Evolutionary conservation across 768 basidiomycete species (phyloP).

Genomic region (Imleria badia): DNA sequence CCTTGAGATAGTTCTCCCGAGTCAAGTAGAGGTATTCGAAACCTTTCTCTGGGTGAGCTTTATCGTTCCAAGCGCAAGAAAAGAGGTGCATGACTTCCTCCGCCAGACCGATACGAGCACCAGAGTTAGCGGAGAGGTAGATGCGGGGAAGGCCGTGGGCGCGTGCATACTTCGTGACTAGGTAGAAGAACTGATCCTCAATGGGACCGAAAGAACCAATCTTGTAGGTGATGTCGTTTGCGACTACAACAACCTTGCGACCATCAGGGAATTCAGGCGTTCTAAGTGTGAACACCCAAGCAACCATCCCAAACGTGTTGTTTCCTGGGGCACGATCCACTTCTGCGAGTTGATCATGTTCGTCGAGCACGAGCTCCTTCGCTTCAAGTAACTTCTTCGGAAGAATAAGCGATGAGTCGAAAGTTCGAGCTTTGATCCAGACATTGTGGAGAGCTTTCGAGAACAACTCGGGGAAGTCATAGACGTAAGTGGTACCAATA

Average conservation of each 20-base stretch:
- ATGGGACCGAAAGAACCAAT: slow-evolving; percentile 96
- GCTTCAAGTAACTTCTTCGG: slow-evolving; percentile 82
- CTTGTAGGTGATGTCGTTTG: slow-evolving; percentile 98
- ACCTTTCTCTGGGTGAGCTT: slow-evolving; percentile 86
- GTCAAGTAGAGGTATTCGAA: slow-evolving; percentile 96
- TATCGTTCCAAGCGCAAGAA: slow-evolving; percentile 88
- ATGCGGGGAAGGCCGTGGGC: slow-evolving; percentile 86
- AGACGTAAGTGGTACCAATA: slow-evolving; percentile 97
- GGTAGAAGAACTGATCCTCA: slow-evolving; percentile 97
- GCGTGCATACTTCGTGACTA: slow-evolving; percentile 92
- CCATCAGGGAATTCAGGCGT: slow-evolving; percentile 93
- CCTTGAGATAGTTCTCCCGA: slow-evolving; percentile 83
- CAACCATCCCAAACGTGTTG: slow-evolving; percentile 97
- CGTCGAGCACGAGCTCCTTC: slow-evolving; percentile 91
- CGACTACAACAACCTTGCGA: slow-evolving; percentile 83
- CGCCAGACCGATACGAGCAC: slow-evolving; percentile 93
- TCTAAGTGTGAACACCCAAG: slow-evolving; percentile 89
- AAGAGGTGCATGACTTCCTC: slow-evolving; percentile 89
- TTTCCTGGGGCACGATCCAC: slow-evolving; percentile 92
- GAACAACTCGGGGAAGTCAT: slow-evolving; percentile 99
- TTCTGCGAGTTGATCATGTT: slow-evolving; percentile 86
- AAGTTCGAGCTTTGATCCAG: slow-evolving; percentile 73
- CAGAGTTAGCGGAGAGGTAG: slow-evolving; percentile 98
- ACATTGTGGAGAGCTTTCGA: slow-evolving; percentile 93
- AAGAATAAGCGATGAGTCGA: slow-evolving; percentile 61